Percentiles rank a stretch among this genome's conserved stretches.
These are phyloP conservation scores for Leccinum brunneo-olivaceum DNA, from an alignment of 1,284 basidiomycete species.

Conservation along the genomic window DNA sequence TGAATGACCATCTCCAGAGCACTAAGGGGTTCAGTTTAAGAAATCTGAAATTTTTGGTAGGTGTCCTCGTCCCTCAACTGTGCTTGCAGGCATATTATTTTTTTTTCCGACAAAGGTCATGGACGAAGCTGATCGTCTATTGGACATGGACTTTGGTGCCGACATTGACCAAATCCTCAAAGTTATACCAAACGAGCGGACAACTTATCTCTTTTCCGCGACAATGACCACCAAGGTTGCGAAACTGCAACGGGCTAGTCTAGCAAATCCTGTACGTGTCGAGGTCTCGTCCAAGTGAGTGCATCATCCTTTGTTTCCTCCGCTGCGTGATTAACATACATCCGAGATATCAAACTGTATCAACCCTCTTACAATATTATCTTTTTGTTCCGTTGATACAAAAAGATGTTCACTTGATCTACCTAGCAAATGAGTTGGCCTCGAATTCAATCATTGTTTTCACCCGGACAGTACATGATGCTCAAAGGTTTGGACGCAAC, in stretches of 20 bases:
- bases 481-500: slow-evolving; percentile 55
- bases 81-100: slow-evolving; percentile 8
- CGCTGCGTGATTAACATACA: slow-evolving; percentile 3
- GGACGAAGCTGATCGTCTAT: slow-evolving; percentile 93
- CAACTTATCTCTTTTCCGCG: slow-evolving; percentile 95
- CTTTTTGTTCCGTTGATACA: slow-evolving; percentile 89
- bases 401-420: slow-evolving; percentile 90
- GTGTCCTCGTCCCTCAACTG: slow-evolving; percentile 1
- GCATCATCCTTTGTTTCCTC: neutral
- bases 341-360: slow-evolving; percentile 90
- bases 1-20: slow-evolving; percentile 95
- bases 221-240: slow-evolving; percentile 99
- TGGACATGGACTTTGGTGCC: slow-evolving; percentile 97
- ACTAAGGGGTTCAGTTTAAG: slow-evolving; percentile 96
- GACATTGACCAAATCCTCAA: slow-evolving; percentile 97
- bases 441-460: slow-evolving; percentile 96
- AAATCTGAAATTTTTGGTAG: slow-evolving; percentile 82
- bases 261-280: slow-evolving; percentile 90
- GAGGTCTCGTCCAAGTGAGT: slow-evolving; percentile 90
- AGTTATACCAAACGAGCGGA: slow-evolving; percentile 89
- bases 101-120: slow-evolving; percentile 56
- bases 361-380: slow-evolving; percentile 93
- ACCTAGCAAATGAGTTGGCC: slow-evolving; percentile 84
- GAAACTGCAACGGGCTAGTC: slow-evolving; percentile 93
- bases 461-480: slow-evolving; percentile 92